Conservation (phyloP, 345 rosid species). For the Boechera stricta region DNA sequence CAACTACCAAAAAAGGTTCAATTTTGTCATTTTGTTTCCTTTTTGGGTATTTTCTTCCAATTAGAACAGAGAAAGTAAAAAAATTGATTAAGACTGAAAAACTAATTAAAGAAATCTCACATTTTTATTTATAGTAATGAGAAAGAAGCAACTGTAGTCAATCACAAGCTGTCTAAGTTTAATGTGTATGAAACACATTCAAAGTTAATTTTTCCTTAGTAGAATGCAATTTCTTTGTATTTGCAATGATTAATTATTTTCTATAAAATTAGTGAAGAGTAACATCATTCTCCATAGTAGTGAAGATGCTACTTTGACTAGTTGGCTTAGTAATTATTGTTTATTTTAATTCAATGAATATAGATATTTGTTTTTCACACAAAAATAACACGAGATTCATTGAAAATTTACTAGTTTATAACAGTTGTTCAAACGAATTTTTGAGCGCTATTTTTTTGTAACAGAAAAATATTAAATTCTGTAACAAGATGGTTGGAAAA, state of each 20-base stretch:
- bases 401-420: neutral
- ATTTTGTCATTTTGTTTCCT: constrained; percentile 29
- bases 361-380: neutral
- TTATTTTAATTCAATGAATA: neutral
- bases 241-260: neutral
- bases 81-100: constrained; percentile 1
- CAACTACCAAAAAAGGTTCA: constrained; percentile 61
- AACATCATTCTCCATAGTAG: constrained; percentile 32
- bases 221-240: constrained; percentile 19
- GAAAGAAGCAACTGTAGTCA: constrained; percentile 27
- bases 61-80: constrained; percentile 6
- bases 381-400: neutral
- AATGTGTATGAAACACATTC: constrained; percentile 27
- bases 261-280: constrained; percentile 32
- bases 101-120: neutral
- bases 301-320: constrained; percentile 33
- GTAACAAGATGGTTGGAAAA: neutral
- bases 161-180: constrained; percentile 13
- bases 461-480: neutral
- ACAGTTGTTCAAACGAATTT: neutral
- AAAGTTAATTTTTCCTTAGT: constrained; percentile 4
- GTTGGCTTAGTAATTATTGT: constrained; percentile 8
- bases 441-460: neutral
- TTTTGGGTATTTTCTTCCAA: neutral
- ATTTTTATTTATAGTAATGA: neutral